These are phyloP conservation scores for Leishmania tropica DNA, from an alignment of 208 protist species.

Conservation along the genomic window DNA sequence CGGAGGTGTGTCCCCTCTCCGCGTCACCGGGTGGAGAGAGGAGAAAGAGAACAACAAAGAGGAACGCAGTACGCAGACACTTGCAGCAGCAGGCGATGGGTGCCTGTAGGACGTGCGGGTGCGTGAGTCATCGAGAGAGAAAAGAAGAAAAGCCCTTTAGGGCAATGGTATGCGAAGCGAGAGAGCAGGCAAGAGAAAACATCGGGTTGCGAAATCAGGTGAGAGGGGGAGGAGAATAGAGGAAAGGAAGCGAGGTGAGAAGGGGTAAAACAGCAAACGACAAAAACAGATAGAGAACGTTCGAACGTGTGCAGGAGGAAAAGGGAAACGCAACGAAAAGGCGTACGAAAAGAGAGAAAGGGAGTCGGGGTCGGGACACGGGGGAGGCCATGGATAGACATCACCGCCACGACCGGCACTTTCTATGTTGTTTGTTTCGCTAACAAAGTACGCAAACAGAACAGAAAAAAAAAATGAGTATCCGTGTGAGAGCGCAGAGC, in stretches of 20 bases:
- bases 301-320: background rate
- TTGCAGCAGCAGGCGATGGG: background rate
- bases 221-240: background rate
- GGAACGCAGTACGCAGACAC: slow-evolving; percentile 5
- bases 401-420: background rate
- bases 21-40: background rate
- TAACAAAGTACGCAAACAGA: background rate
- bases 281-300: slow-evolving; percentile 6
- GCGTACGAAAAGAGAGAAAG: background rate
- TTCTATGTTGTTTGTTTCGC: background rate
- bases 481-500: background rate
- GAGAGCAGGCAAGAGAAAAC: background rate
- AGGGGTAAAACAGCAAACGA: background rate
- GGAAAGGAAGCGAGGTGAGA: background rate
- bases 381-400: background rate
- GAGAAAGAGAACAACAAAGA: background rate
- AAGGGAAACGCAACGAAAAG: background rate
- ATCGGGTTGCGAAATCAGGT: background rate
- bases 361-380: background rate
- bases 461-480: background rate
- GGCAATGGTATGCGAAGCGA: background rate
- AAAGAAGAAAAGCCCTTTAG: background rate
- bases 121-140: background rate
- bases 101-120: background rate
- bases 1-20: background rate